Percentiles rank a stretch among this genome's conserved stretches.
Evolutionary conservation across 2,329 filamentous ascomycete species (phyloP).

Genomic region (Xylaria sp.): DNA sequence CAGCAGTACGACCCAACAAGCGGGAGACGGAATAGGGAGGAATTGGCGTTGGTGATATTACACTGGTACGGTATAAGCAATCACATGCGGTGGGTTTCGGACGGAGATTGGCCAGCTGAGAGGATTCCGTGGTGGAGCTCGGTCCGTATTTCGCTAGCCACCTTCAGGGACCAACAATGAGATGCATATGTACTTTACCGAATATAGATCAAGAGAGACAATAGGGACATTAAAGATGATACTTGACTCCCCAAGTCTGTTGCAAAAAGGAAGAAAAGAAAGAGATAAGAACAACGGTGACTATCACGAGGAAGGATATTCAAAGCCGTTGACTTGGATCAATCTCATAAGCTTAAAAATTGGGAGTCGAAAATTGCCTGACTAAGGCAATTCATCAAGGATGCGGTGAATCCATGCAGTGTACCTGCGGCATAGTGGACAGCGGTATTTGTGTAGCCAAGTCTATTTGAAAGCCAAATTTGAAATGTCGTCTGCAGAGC

Average conservation of each 20-base stretch:
- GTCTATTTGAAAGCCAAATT: conserved; percentile 1
- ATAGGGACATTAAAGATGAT: neutral
- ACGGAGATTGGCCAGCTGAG: conserved; percentile 41
- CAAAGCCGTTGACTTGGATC: neutral
- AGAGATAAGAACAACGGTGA: neutral
- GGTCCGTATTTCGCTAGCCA: conserved; percentile 3
- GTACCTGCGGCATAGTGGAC: neutral
- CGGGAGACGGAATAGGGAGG: conserved; percentile 9
- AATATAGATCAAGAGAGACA: neutral
- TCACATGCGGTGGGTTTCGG: conserved; percentile 41
- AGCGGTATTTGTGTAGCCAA: neutral
- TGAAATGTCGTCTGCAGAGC: neutral
- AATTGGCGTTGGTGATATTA: conserved; percentile 1
- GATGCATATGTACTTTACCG: neutral
- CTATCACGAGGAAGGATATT: neutral
- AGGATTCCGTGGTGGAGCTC: conserved; percentile 29
- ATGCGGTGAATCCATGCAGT: neutral
- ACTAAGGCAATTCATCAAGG: conserved; percentile 3
- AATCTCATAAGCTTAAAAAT: neutral
- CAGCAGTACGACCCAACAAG: conserved; percentile 20
- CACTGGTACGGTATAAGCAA: conserved; percentile 4
- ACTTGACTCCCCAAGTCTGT: neutral
- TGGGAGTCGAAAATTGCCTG: conserved; percentile 1
- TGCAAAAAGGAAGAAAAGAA: neutral
- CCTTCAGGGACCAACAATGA: conserved; percentile 2